Evolutionary conservation across 768 basidiomycete genomes (phyloP).

Genomic region (Pholiota microspora): DNA sequence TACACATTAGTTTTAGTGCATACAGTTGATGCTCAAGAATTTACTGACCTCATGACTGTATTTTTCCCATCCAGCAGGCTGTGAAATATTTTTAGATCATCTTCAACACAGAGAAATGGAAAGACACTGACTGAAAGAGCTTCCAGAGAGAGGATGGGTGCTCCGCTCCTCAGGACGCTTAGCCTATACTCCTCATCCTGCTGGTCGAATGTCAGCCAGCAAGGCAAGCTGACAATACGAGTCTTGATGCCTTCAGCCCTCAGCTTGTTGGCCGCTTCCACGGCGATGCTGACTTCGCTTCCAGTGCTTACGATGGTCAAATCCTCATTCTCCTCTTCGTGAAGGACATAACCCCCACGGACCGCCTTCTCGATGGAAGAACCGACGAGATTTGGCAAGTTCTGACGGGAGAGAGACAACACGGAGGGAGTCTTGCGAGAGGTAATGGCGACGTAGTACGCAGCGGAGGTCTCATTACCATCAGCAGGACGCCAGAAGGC

Average conservation of each 20-base stretch:
- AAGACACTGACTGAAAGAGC: constrained; percentile 51
- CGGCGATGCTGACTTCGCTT: constrained; percentile 83
- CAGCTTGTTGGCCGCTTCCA: constrained; percentile 84
- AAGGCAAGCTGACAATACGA: constrained; percentile 85
- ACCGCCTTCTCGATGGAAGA: constrained; percentile 82
- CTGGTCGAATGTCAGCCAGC: constrained; percentile 84
- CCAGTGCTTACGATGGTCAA: constrained; percentile 89
- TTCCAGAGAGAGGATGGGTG: constrained; percentile 87
- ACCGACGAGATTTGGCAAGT: constrained; percentile 88
- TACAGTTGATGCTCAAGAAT: too few species aligned
- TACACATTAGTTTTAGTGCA: too few species aligned
- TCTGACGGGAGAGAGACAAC: constrained; percentile 82
- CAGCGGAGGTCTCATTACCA: constrained; percentile 95
- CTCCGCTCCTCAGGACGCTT: constrained; percentile 84
- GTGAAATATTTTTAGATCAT: constrained; percentile 15
- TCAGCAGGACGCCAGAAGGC: constrained; percentile 94
- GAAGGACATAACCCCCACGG: constrained; percentile 87
- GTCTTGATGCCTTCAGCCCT: constrained; percentile 75
- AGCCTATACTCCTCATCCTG: constrained; percentile 80
- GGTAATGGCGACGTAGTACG: constrained; percentile 78
- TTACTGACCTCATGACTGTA: constrained; percentile 90
- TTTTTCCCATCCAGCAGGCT: constrained; percentile 83
- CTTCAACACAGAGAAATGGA: not conserved
- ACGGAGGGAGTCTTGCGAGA: constrained; percentile 80
- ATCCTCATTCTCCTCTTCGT: constrained; percentile 78